These are phyloP conservation scores for Phytophthora hybrid DNA, from an alignment of 352 stramenopile genomes.

Conservation along the genomic window DNA sequence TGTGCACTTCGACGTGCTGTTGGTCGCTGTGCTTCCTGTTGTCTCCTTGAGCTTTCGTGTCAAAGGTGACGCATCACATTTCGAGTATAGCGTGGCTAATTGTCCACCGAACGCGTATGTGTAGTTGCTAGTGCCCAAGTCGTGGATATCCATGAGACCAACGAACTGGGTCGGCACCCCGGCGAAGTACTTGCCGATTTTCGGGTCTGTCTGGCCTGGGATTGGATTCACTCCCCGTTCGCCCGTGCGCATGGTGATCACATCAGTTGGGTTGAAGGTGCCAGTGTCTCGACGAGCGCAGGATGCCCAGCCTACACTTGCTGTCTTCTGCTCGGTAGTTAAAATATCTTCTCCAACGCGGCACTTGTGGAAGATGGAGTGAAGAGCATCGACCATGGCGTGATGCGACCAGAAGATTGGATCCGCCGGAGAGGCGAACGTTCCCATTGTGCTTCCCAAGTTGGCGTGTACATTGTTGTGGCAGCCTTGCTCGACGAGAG, in stretches of 20 bases:
- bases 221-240: constrained; percentile 48
- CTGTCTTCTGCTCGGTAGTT: constrained; percentile 59
- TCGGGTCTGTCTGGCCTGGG: constrained; percentile 33
- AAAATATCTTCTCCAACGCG: constrained; percentile 51
- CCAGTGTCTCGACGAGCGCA: constrained; percentile 51
- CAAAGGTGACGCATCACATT: constrained; percentile 43
- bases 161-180: constrained; percentile 51
- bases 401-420: constrained; percentile 86
- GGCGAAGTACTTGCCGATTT: constrained; percentile 48
- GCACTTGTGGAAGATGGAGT: constrained; percentile 80
- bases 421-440: constrained; percentile 60
- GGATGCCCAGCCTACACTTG: constrained; percentile 56
- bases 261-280: constrained; percentile 57
- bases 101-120: constrained; percentile 58
- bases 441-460: constrained; percentile 63
- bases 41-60: constrained; percentile 37
- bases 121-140: constrained; percentile 63
- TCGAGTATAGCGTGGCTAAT: constrained; percentile 50
- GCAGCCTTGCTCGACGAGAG: constrained; percentile 50
- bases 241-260: constrained; percentile 55
- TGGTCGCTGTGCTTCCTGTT: not conserved
- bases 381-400: constrained; percentile 69
- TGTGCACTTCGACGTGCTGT: constrained; percentile 21
- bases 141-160: constrained; percentile 55
- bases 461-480: constrained; percentile 78